A percentile compares a stretch with the other conserved stretches of the same genome.
phyloP scores from a whole-genome alignment of 192 early-diverging fungal species.

The Polychytrium aggregatum region DNA sequence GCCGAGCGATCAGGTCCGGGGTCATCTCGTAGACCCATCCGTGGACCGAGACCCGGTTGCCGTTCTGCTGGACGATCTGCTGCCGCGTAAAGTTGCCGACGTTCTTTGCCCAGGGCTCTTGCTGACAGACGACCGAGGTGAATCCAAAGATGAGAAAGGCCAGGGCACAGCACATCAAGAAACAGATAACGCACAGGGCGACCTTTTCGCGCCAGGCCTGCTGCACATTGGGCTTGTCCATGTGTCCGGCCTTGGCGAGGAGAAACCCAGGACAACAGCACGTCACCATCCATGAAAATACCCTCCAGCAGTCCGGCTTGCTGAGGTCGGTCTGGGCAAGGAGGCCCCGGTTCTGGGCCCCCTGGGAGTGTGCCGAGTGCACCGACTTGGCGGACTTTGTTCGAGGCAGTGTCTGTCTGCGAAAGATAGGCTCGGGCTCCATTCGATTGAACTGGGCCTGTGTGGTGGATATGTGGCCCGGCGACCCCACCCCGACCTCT shows the following conservation, averaged over 20 bases:
- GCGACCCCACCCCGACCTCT: no score
- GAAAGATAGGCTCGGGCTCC: no score
- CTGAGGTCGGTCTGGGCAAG: no score
- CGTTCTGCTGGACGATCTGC: not conserved
- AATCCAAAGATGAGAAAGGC: conserved; percentile 41
- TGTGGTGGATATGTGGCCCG: no score
- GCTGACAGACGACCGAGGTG: conserved; percentile 9
- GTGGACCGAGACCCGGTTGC: conserved; percentile 13
- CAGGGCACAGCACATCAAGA: conserved; percentile 50
- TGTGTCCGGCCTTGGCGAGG: conserved; percentile 55
- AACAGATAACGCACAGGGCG: conserved; percentile 76
- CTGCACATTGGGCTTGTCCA: conserved; percentile 62
- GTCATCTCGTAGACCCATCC: conserved; percentile 24
- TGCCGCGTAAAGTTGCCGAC: not conserved
- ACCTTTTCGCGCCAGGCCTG: conserved; percentile 96
- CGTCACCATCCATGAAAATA: conserved; percentile 56
- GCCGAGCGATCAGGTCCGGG: conserved; percentile 8
- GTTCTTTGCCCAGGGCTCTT: no score
- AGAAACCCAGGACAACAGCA: conserved; percentile 62
- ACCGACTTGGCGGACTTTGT: no score
- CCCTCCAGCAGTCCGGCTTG: conserved; percentile 40
- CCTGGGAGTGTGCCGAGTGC: no score
- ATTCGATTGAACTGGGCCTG: no score
- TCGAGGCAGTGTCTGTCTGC: no score
- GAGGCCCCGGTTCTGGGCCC: no score